A percentile compares a stretch with the other conserved stretches of the same genome.
phyloP scores from a whole-genome alignment of 768 basidiomycete species.

The Mycena amicta region DNA sequence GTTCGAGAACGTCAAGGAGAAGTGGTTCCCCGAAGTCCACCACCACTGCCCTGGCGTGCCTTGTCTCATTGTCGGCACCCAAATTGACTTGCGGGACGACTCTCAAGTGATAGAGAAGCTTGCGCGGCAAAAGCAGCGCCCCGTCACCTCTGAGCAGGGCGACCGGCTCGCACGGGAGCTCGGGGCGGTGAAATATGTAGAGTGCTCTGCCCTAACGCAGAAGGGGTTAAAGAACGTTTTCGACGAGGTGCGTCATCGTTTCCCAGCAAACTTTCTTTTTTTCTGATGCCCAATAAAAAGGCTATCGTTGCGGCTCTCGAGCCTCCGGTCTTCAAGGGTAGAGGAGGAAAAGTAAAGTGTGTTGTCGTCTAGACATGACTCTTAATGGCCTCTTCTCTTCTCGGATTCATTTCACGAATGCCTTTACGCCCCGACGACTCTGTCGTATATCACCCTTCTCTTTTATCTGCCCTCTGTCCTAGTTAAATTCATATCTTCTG shows the following conservation, averaged over 20 bases:
- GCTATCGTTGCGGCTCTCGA: slow-evolving; percentile 99
- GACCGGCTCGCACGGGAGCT: slow-evolving; percentile 96
- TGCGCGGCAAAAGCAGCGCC: slow-evolving; percentile 93
- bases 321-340: slow-evolving; percentile 88
- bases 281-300: slow-evolving; percentile 40
- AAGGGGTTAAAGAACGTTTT: slow-evolving; percentile 99
- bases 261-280: background rate
- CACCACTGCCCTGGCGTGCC: slow-evolving; percentile 99
- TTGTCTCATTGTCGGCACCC: slow-evolving; percentile 98
- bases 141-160: slow-evolving; percentile 84
- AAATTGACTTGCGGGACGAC: slow-evolving; percentile 96
- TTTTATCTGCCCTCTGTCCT: slow-evolving; percentile 37
- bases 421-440: slow-evolving; percentile 44
- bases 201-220: slow-evolving; percentile 98
- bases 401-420: slow-evolving; percentile 33
- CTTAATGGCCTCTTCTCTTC: slow-evolving; percentile 19
- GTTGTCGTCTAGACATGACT: slow-evolving; percentile 63
- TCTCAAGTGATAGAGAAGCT: slow-evolving; percentile 92
- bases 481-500: slow-evolving; percentile 44
- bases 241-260: slow-evolving; percentile 80
- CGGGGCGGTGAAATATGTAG: slow-evolving; percentile 98
- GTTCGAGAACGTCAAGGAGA: slow-evolving; percentile 99
- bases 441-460: slow-evolving; percentile 28
- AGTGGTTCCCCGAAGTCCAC: slow-evolving; percentile 99
- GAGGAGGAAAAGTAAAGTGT: slow-evolving; percentile 67